Evolutionary conservation across 768 basidiomycete species (phyloP).

Genomic region (Daedaleopsis nitida): DNA sequence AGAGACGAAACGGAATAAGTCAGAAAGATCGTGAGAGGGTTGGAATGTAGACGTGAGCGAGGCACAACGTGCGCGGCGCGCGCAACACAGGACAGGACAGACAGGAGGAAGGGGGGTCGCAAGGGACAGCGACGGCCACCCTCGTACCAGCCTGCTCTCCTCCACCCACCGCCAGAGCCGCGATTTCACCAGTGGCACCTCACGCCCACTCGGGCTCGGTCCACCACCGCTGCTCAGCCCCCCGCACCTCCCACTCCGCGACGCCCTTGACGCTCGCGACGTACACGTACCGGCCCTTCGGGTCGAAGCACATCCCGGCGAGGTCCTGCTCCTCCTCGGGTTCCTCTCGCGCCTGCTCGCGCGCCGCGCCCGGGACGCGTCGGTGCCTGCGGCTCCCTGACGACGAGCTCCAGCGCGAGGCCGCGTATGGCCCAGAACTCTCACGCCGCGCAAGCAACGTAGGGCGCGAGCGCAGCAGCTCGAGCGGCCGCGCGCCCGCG

Average conservation of each 20-base stretch:
- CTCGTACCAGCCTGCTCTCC: not conserved
- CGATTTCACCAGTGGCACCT: not conserved
- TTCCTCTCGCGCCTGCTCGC: constrained; percentile 6
- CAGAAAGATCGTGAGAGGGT: not conserved
- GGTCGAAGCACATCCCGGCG: constrained; percentile 77
- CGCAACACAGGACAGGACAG: too few species aligned
- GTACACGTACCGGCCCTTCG: constrained; percentile 65
- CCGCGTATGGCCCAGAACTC: constrained; percentile 24
- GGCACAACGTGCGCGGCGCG: too few species aligned
- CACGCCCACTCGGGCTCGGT: constrained; percentile 48
- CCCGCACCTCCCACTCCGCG: constrained; percentile 76
- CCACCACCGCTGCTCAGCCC: constrained; percentile 78
- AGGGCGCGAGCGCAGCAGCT: constrained; percentile 23
- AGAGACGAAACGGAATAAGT: not conserved
- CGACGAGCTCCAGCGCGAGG: constrained; percentile 16
- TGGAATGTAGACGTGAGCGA: too few species aligned
- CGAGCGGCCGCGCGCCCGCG: constrained; percentile 17
- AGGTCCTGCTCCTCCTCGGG: constrained; percentile 50
- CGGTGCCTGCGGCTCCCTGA: not conserved
- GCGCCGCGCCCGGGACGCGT: not conserved
- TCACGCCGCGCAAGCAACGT: constrained; percentile 26
- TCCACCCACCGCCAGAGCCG: not conserved
- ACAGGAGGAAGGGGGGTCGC: not conserved
- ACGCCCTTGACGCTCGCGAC: constrained; percentile 66
- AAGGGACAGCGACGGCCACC: not conserved